Evolutionary conservation across 805 yeast genomes (phyloP), one percentile per base, ranked within the genome.

Genomic region (Saccharomycopsis sp.): DNA sequence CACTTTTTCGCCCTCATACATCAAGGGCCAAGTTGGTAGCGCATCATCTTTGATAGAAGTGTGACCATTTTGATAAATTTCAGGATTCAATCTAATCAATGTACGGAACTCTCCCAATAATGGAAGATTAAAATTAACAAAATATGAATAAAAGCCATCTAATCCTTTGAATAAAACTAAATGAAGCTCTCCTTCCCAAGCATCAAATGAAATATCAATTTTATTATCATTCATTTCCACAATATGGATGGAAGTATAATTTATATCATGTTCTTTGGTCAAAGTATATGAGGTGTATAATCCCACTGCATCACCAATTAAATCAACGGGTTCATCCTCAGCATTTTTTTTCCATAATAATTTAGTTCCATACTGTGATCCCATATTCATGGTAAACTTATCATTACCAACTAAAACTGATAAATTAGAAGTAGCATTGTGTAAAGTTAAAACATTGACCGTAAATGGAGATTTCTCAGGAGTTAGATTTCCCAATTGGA

Each of bases 341-440:
- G 32, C 8, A 8, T 8, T 15, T 8, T 29, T n/a, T n/a, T n/a
- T n/a, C 32, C 32, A 29, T n/a, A 29, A 8, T 8, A 29, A n/a
- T n/a, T 29, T 29, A 8, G 18, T n/a, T 8, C 32, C 32, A 29
- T 8, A 29, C 8, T 6, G 8, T 8, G 6, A 8, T n/a, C 32
- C 32, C 32, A 29, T 29, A 8, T 29, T n/a, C 14, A 29, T 29
- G 18, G 32, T 29, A n/a, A 29, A 29, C 32, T 29, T 29, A 29
- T 29, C 32, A 15, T 29, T 29, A 8, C 32, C 32, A n/a, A 29
- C 13, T 6, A 23, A 10, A 10, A 23, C 26, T 10, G 26, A 8
- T 10, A 23, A 23, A 10, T 23, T 23, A 10, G 26, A 23, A 23
- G 26, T 8, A 6, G 10, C 26, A 10, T 6, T 23, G 26, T 23